phyloP scores from a whole-genome alignment of 2,329 filamentous ascomycete species.

The Blastomyces gilchristii region DNA sequence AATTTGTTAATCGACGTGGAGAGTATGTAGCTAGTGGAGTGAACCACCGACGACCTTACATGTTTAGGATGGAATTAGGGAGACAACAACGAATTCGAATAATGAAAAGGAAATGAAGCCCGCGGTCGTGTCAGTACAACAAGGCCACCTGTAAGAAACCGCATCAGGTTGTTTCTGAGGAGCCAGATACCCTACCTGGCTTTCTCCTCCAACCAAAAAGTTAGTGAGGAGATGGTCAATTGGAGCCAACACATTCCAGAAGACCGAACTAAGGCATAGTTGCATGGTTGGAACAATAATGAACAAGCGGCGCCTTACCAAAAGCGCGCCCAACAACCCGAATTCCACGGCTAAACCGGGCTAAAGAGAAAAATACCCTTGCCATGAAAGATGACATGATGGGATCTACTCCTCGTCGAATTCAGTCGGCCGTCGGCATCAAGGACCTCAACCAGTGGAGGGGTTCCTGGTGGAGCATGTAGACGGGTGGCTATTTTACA shows the following conservation, averaged over 20 bases:
- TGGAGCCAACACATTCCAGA: slow-evolving; percentile 14
- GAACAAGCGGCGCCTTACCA: slow-evolving; percentile 10
- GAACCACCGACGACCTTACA: neutral
- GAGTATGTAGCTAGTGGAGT: neutral
- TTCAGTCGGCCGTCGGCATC: neutral
- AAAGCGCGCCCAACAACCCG: slow-evolving; percentile 8
- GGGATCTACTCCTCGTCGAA: neutral
- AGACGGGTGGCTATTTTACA: neutral
- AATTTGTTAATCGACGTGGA: slow-evolving; percentile 1
- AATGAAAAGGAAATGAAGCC: neutral
- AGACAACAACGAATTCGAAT: neutral
- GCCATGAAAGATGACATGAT: neutral
- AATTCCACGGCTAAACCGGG: neutral
- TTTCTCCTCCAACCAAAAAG: slow-evolving; percentile 1
- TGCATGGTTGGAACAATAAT: slow-evolving; percentile 6
- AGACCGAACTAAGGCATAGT: slow-evolving; percentile 11
- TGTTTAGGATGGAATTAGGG: neutral
- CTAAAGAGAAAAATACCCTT: neutral
- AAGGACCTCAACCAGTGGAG: neutral
- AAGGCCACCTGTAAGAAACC: slow-evolving; percentile 13
- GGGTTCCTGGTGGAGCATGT: neutral
- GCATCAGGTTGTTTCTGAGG: neutral
- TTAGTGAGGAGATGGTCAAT: slow-evolving; percentile 8
- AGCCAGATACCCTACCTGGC: slow-evolving; percentile 1
- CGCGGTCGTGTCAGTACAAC: neutral